Base-by-base conservation (phyloP, 768 basidiomycete species). In the Panus rudis region DNA sequence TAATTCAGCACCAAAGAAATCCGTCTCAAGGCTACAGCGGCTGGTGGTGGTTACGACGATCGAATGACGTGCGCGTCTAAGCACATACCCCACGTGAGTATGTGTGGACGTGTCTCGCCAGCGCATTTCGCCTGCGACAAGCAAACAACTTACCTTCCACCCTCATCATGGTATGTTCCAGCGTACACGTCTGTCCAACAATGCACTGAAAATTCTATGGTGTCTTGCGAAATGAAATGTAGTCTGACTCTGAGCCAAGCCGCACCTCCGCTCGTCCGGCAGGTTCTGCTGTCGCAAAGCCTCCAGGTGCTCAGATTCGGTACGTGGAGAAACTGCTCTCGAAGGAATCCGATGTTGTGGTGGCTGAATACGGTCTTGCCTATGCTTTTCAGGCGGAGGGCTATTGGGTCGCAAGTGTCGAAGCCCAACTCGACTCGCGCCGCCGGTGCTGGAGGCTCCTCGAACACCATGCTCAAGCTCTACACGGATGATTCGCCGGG, bases 401-500 rank as follows among this genome's bases (percentile, higher is more conserved):
- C 88, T 52, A 74, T 76, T 47, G 77, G 74, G 32, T 57, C 69
- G 39, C 81, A 82, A 51, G 81, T 64, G 5, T 58, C 82, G 37
- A 80, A 75, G 63, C 91, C 92, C 20, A 92, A 92, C 60, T 93
- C 91, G 1, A 63, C 83, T 23, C 84, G 93, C 46, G 83, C 92
- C 30, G 92, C 93, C 21, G 92, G 94, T 31, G 92, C 92, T 45
- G 96, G 96, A 42, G 96, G 96, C 42, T 92, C 89, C 27, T 90
- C 85, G 45, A 94, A 91, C 70, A 99, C 96, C 45, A 98, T 99
- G 96, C 78, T 99, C 59, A 92, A 90, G 69, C 75, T 99, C 4
- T 98, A 98, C 78, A 98, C 96, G 28, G 94, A 97, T 61, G 96
- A 97, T 60, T 93, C 93, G 46, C 91, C 90, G 37, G 96, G 96